Evolutionary conservation across 2,329 filamentous ascomycete genomes (phyloP), one percentile per base, ranked within the genome.

Genomic region (Aureobasidium sp.): DNA sequence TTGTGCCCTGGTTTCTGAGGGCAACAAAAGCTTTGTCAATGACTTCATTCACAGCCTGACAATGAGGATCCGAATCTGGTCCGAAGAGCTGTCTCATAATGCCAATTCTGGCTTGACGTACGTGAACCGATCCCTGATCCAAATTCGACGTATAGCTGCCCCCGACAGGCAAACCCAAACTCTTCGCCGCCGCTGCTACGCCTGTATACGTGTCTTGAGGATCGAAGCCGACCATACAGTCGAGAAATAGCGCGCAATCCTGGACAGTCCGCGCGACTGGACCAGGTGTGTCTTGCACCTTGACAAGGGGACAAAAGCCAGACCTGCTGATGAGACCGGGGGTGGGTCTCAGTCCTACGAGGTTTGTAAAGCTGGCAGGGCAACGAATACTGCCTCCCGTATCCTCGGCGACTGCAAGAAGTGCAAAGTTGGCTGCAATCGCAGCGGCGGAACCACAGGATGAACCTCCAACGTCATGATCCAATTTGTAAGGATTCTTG

Each of bases 231-330:
- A 65, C 70, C 63, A 73, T 63, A 20, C 64, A 64, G 53, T 73
- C 71, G 1, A 73, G 62, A 68, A 73, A 67, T 5, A 69, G 53
- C 0, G 71, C 72, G 27, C 67, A 69, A 59, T 72, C 70, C 7
- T 44, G 62, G n/a, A 72, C 70, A 0, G 70, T 70, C 37, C 71
- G 65, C 1, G 69, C 68, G 66, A 73, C 67, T 1, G 70, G 70
- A 1, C 72, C 71, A 3, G 69, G 69, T 0, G 70, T 72, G 44
- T 73, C 70, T 48, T 71, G 70, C 9, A 64, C 55, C 29, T 67
- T 68, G 44, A 70, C 64, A 5, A 71, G 58, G 6, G 70, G 68
- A 9, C 67, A 70, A 44, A 73, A 66, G 2, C 71, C 70, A 3
- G 63, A 59, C 41, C 71, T 65, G 1, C 66, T 69, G 27, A 52